These are phyloP conservation scores for Dinochytrium kinnereticum DNA, from an alignment of 371 early-diverging fungal genomes.

Conservation along the genomic window DNA sequence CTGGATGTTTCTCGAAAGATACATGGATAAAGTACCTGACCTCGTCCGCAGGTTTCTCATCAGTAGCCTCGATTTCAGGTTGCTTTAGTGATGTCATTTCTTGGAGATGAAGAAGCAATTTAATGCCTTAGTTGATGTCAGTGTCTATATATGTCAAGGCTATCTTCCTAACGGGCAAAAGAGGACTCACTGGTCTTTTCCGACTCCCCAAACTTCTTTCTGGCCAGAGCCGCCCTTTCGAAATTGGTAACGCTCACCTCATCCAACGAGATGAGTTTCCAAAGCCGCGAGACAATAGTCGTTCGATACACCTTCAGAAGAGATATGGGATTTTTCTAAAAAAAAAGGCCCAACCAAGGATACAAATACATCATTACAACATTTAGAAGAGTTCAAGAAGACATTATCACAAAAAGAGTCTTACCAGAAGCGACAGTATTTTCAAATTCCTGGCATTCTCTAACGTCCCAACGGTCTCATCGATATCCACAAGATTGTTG, in stretches of 20 bases:
- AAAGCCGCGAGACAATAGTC: conserved; percentile 13
- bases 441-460: conserved; percentile 21
- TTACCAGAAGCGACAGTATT: conserved; percentile 33
- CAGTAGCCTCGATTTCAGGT: conserved; percentile 13
- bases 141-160: background rate
- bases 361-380: background rate
- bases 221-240: conserved; percentile 11
- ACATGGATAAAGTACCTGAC: conserved; percentile 16
- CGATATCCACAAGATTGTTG: conserved; percentile 24
- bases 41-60: conserved; percentile 32
- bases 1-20: background rate
- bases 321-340: conserved; percentile 30
- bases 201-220: background rate
- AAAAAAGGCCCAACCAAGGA: background rate
- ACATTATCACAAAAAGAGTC: too few relatives aligned
- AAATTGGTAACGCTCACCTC: conserved; percentile 21
- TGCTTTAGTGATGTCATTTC: conserved; percentile 32
- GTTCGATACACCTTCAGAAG: conserved; percentile 26
- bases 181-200: background rate
- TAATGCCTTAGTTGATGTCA: conserved; percentile 13
- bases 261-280: conserved; percentile 23
- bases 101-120: conserved; percentile 11
- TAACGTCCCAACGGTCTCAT: conserved; percentile 22
- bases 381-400: too few relatives aligned
- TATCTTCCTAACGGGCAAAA: background rate